Evolutionary conservation across 2,329 filamentous ascomycete genomes (phyloP), one percentile per base, ranked within the genome.

Genomic region (Ramichloridium luteum): DNA sequence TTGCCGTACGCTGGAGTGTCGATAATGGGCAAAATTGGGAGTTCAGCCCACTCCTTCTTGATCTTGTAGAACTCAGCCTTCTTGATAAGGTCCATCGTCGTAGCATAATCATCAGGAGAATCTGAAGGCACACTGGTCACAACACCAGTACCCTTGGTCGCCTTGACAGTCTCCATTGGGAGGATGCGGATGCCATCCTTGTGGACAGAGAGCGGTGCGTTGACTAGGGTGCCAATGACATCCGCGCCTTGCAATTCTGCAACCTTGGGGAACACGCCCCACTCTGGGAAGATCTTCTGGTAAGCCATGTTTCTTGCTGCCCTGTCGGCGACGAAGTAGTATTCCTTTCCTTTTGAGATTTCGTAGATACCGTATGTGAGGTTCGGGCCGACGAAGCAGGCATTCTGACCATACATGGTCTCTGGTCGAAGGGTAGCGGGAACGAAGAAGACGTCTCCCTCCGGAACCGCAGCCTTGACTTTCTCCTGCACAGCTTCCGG

Each of bases 331-430:
- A 85, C 70, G 38, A 96, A 68, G 52, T 77, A 90, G 61, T 84
- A 93, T 46, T 93, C 80, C 42, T 53, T 57, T 20, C 61, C 62
- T 41, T 54, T 51, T 17, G 53, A 50, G 27, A 75, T 73, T 58
- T 83, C 81, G 68, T 83, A 94, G 41, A 98, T 63, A 30, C 88
- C 88, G 51, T 98, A 98, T 27, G 68, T 74, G 50, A 96, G 80
- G 53, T 80, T 81, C 6, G 90, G 88, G 3, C 85, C 83, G 28
- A 98, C 83, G 48, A 96, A 98, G 57, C 86, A 93, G 62, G 83
- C 92, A 3, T 77, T 92, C 60, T 96, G 90, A 25, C 92, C 92
- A 55, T 96, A 98, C 88, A 98, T 96, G 20, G 90, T 98, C 67
- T 98, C 90, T 2, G 90, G 84, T 40, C 90, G 72, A 39, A 98